Evolutionary conservation across 1,139 yeast species (phyloP), one percentile per base, ranked within the genome.

Genomic region (Suhomyces atakaporum): DNA sequence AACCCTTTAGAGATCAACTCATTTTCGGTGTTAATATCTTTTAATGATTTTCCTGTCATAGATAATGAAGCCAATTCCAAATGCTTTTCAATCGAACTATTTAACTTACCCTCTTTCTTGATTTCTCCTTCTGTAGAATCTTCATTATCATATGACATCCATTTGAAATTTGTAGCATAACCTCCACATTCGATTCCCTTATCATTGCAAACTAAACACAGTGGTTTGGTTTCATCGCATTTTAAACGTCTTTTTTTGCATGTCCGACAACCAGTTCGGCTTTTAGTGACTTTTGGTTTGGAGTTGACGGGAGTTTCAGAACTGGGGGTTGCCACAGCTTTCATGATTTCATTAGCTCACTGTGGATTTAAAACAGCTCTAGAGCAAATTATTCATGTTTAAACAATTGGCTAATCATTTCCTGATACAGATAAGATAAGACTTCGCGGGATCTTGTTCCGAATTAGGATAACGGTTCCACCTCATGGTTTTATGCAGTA

Each of bases 111-210:
- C 35, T 37, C 12, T 7, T 29, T 26, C n/a, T 18, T 8, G 27
- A 8, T 25, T 25, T 29, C 34, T 29, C 25, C 3, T 30, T 14
- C 3, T 27, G 27, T 5, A 16, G 13, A n/a, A 5, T 25, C 33
- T 3, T 34, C 40, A 11, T 29, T 36, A 13, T 20, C 32, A 41
- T 79, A 80, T 7, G 77, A 65, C 46, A 77, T 66, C 87, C 87
- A 81, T 50, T 78, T 78, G 62, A 77, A 81, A 35, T 71, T 72
- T 19, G 77, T 77, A 3, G 81, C 78, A 49, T 81, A 81, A 1
- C 87, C 87, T 6, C 81, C 83, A 52, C 84, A 79, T 12, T 58
- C 63, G 14, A 73, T 66, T 26, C 65, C 68, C 51, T 68, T 69
- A 41, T 63, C 65, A 8, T 50, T 51, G 46, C 81, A 74, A 40